A percentile compares a stretch with the other conserved stretches of the same genome.
Conservation (phyloP, 1,284 basidiomycete genomes). For the Farysia itapuensis region DNA sequence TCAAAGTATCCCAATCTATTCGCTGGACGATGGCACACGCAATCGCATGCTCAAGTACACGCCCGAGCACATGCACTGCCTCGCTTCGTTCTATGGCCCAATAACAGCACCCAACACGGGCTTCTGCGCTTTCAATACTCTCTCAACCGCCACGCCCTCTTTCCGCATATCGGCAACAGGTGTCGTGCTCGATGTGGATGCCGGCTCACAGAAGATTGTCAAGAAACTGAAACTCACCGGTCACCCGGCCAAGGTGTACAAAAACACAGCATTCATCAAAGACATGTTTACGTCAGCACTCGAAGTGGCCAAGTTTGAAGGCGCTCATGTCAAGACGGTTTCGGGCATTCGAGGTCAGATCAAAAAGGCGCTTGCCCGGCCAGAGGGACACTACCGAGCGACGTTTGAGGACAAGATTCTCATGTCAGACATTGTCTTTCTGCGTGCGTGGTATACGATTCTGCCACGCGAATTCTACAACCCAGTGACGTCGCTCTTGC, state of each 20-base stretch:
- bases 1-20: conserved; percentile 92
- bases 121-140: conserved; percentile 89
- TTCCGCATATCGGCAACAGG: conserved; percentile 94
- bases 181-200: conserved; percentile 87
- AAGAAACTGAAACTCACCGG: conserved; percentile 98
- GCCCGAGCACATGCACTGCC: conserved; percentile 98
- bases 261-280: conserved; percentile 97
- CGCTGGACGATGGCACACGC: conserved; percentile 77
- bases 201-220: conserved; percentile 76
- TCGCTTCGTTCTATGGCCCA: conserved; percentile 75
- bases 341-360: conserved; percentile 94
- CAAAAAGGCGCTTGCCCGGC: conserved; percentile 90
- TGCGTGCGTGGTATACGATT: conserved; percentile 95
- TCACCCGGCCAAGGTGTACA: conserved; percentile 92
- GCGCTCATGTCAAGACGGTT: conserved; percentile 90
- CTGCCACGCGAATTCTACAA: conserved; percentile 95
- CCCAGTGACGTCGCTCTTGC: conserved; percentile 85
- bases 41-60: conserved; percentile 99
- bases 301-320: conserved; percentile 98
- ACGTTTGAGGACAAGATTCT: conserved; percentile 98
- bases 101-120: conserved; percentile 72
- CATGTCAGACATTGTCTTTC: conserved; percentile 92
- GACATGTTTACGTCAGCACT: conserved; percentile 93
- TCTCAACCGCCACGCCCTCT: conserved; percentile 69
- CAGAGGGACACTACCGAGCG: conserved; percentile 91